Base-by-base conservation (phyloP, 306 rosid species). In the Pterocarpus santalinus region DNA sequence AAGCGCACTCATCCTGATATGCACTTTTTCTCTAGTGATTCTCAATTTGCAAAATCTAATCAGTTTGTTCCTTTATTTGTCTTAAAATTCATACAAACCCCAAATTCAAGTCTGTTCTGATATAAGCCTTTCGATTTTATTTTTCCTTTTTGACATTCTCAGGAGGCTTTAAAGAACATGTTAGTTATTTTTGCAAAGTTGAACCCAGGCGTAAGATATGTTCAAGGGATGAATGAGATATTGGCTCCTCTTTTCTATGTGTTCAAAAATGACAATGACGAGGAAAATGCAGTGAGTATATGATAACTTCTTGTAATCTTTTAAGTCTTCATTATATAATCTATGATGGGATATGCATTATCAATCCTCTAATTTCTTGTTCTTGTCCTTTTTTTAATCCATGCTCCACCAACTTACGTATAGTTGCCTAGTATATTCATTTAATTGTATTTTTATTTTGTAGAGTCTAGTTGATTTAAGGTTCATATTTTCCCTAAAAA, bases 1-100 rank as follows among this genome's bases (percentile, higher is more conserved):
- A 93, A 80, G 88, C 99, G 99, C 61, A 96, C 99, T 80, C 99
- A 96, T 88, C 99, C 99, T 66, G 99, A 96, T 82, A 80, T 96
- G 94, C 94, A 89, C 84, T 96, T 96, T 79, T 96, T 96, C 86
- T 96, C 91, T 4, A 97, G 97, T 33, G 98, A 96, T 89, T 88
- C 97, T 4, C 80, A 88, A 49, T 90, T 90, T 85, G 98, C 98
- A 79, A 93, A 93, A 84, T 87, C 94, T 34, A 96, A 89, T 84
- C 99, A 89, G 97, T 98, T 93, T 36, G 49, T 51, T 43, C 65
- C 28, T 22, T 22, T 22, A 22, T 79, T 53, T 68, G 66, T 53
- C 22, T 70, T 69, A 13, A 79, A 56, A 57, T 70, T 69, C 60
- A 55, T 75, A 61, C 68, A 41, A 38, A 73, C 33, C 39, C 16